Evolutionary conservation across 2,329 filamentous ascomycete species (phyloP), one percentile per base, ranked within the genome.

Genomic region (Aspergillus sp.): DNA sequence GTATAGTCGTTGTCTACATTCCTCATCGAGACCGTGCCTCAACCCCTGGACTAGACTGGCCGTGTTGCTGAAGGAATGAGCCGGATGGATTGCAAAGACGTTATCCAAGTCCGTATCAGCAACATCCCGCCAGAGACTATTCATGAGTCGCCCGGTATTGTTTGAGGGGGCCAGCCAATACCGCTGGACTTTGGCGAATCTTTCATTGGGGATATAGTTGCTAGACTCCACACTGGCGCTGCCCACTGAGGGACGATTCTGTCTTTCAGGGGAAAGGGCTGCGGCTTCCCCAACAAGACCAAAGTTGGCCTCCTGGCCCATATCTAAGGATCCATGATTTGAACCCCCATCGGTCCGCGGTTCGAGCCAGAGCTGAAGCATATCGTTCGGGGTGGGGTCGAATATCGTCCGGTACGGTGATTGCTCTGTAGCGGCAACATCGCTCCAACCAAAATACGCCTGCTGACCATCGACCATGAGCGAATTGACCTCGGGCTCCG

Each of bases 91-190:
- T 0, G 69, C 69, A 52, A 76, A 75, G 8, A 76, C 56, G 54
- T 76, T 76, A 40, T 76, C 72, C 38, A 70, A 57, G 1, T 63
- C 59, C 32, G 64, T 70, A 48, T 59, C 54, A 16, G 68, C 69
- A 32, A 73, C 64, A 53, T 75, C 72, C 20, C 65, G 63, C 74
- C 74, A 76, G 3, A 76, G 54, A 9, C 57, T 67, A 40, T 74
- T 72, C 62, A 76, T 74, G 17, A 74, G 63, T 1, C 73, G 69
- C 3, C 72, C 63, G 3, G 66, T 65, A 32, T 66, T 64, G 44
- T 69, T 72, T 2, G 69, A 60, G 26, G 72, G 68, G 45, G 68
- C 69, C 16, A 73, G 58, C 74, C 74, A 76, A 54, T 67, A 75
- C 24, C 69, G 64, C 51, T 76, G 71, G 1, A 76, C 72, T 47